Percentiles rank a stretch among this genome's conserved stretches.
Conservation (phyloP, 352 stramenopile genomes). For the Phytophthora chlamydospora region DNA sequence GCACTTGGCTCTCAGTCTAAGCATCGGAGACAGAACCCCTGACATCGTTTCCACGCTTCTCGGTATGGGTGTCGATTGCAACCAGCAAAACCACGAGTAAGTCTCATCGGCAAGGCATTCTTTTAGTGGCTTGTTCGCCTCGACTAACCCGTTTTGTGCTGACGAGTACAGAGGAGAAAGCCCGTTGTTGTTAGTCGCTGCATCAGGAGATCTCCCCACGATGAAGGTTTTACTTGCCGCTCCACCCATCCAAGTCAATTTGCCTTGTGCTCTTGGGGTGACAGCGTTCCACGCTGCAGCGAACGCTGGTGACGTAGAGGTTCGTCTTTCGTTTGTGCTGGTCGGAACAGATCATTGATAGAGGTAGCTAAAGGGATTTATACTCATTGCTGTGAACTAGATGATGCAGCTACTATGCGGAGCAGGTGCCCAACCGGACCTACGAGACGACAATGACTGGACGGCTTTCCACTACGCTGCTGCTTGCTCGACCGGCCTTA, state of each 20-base stretch:
- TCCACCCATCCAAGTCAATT: constrained; percentile 44
- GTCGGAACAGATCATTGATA: too few relatives aligned
- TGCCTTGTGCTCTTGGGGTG: constrained; percentile 48
- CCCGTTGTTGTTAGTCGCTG: constrained; percentile 57
- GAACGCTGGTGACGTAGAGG: constrained; percentile 57
- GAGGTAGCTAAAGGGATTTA: too few relatives aligned
- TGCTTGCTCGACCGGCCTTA: constrained; percentile 41
- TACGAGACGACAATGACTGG: constrained; percentile 64
- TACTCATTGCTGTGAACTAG: constrained; percentile 13
- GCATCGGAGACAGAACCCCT: constrained; percentile 22
- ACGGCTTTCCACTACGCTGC: constrained; percentile 69
- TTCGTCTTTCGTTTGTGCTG: constrained; percentile 4
- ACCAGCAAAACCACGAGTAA: constrained; percentile 63
- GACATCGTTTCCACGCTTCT: constrained; percentile 39
- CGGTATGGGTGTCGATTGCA: constrained; percentile 46
- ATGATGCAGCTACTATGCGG: constrained; percentile 59
- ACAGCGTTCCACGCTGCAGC: constrained; percentile 66
- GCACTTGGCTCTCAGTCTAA: constrained; percentile 48
- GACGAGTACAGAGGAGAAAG: constrained; percentile 45
- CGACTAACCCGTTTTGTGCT: neutral
- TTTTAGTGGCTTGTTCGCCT: neutral
- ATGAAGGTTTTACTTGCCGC: constrained; percentile 11
- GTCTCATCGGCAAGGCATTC: constrained; percentile 7
- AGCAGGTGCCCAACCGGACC: constrained; percentile 36
- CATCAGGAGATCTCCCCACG: constrained; percentile 48